Percentiles rank a stretch among this genome's conserved stretches.
Evolutionary conservation across 768 basidiomycete species (phyloP).

Genomic region (Rubroboletus pulcherrimus): DNA sequence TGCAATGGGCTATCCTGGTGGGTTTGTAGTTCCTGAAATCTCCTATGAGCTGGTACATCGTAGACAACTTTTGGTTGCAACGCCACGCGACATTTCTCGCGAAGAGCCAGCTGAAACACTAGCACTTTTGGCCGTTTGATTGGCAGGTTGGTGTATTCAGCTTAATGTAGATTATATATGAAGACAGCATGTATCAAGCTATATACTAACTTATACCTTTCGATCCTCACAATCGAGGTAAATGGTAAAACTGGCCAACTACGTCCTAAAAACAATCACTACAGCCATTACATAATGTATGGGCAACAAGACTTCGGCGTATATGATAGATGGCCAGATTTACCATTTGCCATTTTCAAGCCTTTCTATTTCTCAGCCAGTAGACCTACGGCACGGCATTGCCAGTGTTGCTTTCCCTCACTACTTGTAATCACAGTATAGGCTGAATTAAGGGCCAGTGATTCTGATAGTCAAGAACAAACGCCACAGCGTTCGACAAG

Average conservation of each 20-base stretch:
- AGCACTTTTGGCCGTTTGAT: slow-evolving; percentile 15
- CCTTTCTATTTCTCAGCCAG: background rate
- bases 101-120: slow-evolving; percentile 20
- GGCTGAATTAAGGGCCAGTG: too few relatives aligned
- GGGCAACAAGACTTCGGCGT: background rate
- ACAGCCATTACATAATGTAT: background rate
- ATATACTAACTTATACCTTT: background rate
- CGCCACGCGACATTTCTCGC: slow-evolving; percentile 23
- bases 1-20: slow-evolving; percentile 40
- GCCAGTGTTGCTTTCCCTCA: background rate
- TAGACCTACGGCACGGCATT: background rate
- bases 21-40: slow-evolving; percentile 29
- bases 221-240: background rate
- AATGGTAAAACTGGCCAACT: too few relatives aligned
- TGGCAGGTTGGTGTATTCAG: background rate
- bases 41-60: slow-evolving; percentile 16
- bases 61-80: slow-evolving; percentile 26
- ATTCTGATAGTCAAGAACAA: background rate
- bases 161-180: background rate
- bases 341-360: background rate
- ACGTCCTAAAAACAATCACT: too few relatives aligned
- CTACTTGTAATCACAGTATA: background rate
- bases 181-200: background rate
- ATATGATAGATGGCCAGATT: too few relatives aligned
- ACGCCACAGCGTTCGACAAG: background rate